These are phyloP conservation scores for Wickerhamiella alocasiicola DNA, from an alignment of 805 yeast genomes.

Conservation along the genomic window DNA sequence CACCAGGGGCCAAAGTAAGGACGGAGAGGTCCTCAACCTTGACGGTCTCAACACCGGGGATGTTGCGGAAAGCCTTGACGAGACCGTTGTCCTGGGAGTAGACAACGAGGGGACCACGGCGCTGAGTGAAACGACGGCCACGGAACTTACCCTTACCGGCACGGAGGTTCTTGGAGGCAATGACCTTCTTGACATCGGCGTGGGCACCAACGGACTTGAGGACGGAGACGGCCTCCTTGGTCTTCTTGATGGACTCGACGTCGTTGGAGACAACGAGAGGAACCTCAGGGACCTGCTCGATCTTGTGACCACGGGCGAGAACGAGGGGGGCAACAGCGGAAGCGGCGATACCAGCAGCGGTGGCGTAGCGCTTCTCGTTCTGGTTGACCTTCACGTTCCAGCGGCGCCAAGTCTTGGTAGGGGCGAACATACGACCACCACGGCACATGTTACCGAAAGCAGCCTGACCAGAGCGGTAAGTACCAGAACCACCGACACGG, in stretches of 20 bases:
- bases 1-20: constrained; percentile 99
- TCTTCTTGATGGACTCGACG: constrained; percentile 83
- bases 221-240: constrained; percentile 97
- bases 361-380: constrained; percentile 99
- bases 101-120: constrained; percentile 99
- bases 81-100: constrained; percentile 97
- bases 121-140: constrained; percentile 99
- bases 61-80: constrained; percentile 97
- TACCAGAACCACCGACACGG: constrained; percentile 99
- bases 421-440: constrained; percentile 99
- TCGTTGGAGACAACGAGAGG: constrained; percentile 95
- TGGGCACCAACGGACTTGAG: constrained; percentile 98
- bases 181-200: constrained; percentile 94
- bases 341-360: constrained; percentile 99
- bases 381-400: constrained; percentile 99
- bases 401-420: constrained; percentile 99
- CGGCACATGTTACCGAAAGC: constrained; percentile 99
- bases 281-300: constrained; percentile 94
- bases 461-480: constrained; percentile 99
- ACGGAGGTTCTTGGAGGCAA: constrained; percentile 96
- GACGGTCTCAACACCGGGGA: constrained; percentile 98
- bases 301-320: constrained; percentile 99
- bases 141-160: constrained; percentile 99
- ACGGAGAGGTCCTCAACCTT: constrained; percentile 85
- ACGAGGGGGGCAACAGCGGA: constrained; percentile 96